phyloP scores from a whole-genome alignment of 371 early-diverging fungal genomes.

The Saksenaea vasiformis region DNA sequence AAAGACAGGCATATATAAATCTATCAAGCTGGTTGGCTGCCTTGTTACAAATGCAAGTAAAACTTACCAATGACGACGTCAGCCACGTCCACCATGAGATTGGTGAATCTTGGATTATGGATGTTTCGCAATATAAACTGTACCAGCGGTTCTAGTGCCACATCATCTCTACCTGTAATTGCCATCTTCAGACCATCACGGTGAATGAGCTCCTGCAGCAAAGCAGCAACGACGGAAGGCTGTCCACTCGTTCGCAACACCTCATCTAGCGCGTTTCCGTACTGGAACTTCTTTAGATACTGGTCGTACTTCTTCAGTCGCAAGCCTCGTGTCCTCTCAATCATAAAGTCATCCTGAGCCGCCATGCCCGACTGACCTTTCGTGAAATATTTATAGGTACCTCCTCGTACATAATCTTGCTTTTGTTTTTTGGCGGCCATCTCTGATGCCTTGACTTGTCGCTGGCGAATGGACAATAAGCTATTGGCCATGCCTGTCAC shows the following conservation, averaged over 20 bases:
- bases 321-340: constrained; percentile 64
- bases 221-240: constrained; percentile 62
- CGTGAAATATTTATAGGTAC: constrained; percentile 72
- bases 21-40: constrained; percentile 29
- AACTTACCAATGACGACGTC: constrained; percentile 70
- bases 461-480: constrained; percentile 83
- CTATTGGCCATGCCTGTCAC: constrained; percentile 94
- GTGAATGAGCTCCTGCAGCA: constrained; percentile 88
- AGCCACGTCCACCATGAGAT: constrained; percentile 77
- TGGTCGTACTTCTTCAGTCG: constrained; percentile 80
- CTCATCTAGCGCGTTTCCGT: constrained; percentile 88
- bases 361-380: constrained; percentile 57
- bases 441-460: constrained; percentile 65
- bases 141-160: constrained; percentile 78
- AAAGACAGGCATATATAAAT: constrained; percentile 80
- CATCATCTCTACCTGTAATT: constrained; percentile 87
- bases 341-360: constrained; percentile 65
- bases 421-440: constrained; percentile 51
- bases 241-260: constrained; percentile 51
- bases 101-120: constrained; percentile 75
- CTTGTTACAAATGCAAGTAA: not conserved
- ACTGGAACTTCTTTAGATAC: constrained; percentile 79
- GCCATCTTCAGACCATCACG: constrained; percentile 81
- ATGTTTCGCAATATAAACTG: constrained; percentile 80
- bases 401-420: constrained; percentile 48